phyloP scores from a whole-genome alignment of 2,329 filamentous ascomycete genomes.

The Colletotrichum nymphaeae region DNA sequence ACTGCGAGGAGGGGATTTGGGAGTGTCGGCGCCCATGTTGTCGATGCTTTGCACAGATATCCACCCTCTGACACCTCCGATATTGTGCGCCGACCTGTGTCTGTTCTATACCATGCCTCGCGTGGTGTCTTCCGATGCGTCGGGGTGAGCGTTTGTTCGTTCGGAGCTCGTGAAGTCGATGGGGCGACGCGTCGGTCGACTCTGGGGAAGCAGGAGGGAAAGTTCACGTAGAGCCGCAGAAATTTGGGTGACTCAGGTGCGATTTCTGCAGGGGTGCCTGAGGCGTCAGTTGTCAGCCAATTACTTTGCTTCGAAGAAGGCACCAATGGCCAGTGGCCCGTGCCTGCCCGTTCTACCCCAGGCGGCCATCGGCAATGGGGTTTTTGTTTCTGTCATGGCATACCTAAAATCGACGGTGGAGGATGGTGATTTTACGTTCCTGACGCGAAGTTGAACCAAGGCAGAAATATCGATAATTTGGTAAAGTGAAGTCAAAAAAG shows the following conservation, averaged over 20 bases:
- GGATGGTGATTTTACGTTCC: not conserved
- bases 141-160: slow-evolving; percentile 16
- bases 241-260: slow-evolving; percentile 37
- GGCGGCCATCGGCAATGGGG: slow-evolving; percentile 1
- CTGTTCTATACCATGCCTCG: slow-evolving; percentile 33
- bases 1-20: slow-evolving; percentile 42
- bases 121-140: slow-evolving; percentile 23
- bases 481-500: too few species aligned
- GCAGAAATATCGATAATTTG: not conserved
- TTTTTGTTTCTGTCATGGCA: slow-evolving; percentile 17
- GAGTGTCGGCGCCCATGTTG: slow-evolving; percentile 32
- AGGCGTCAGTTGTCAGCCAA: slow-evolving; percentile 26
- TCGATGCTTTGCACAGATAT: slow-evolving; percentile 26
- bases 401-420: slow-evolving; percentile 24
- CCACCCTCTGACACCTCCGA: slow-evolving; percentile 33
- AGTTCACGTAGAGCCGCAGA: slow-evolving; percentile 35
- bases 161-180: slow-evolving; percentile 30
- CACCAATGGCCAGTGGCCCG: slow-evolving; percentile 17
- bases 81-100: slow-evolving; percentile 26
- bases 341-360: slow-evolving; percentile 33
- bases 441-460: not conserved
- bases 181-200: slow-evolving; percentile 34
- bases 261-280: slow-evolving; percentile 37
- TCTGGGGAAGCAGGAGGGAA: slow-evolving; percentile 36
- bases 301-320: slow-evolving; percentile 6